A percentile compares a stretch with the other conserved stretches of the same genome.
Conservation (phyloP, 2,329 filamentous ascomycete genomes). For the Paecilomyces dactylethromorphus region DNA sequence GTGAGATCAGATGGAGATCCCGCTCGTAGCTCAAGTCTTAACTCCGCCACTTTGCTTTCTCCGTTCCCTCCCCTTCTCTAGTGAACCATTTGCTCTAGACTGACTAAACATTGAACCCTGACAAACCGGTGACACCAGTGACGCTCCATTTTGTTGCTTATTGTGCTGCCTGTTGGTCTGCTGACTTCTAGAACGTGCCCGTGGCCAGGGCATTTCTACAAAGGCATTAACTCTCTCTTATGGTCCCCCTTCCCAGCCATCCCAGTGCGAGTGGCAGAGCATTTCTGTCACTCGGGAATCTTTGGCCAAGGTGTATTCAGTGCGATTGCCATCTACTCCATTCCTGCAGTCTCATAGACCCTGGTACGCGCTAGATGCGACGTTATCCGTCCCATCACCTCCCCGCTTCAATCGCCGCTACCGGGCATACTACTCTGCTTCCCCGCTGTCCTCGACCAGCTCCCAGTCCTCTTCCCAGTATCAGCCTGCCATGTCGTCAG, state of each 20-base stretch:
- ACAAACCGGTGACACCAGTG: background rate
- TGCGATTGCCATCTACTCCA: conserved; percentile 14
- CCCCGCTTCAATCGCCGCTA: conserved; percentile 4
- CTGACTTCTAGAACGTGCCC: background rate
- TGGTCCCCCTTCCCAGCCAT: background rate
- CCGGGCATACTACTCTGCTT: background rate
- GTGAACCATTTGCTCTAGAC: background rate
- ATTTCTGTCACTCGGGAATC: conserved; percentile 13
- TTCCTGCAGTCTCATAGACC: conserved; percentile 17
- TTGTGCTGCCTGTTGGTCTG: background rate
- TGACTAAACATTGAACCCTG: background rate
- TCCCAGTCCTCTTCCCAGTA: conserved; percentile 11
- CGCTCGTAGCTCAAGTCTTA: conserved; percentile 8
- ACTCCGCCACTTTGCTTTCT: conserved; percentile 8
- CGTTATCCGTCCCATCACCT: conserved; percentile 8
- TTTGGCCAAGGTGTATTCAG: conserved; percentile 20
- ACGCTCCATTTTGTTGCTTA: background rate
- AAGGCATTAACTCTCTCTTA: background rate
- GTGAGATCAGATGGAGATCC: conserved; percentile 6
- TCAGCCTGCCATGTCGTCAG: conserved; percentile 28
- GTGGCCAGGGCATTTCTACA: background rate
- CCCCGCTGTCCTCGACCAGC: background rate
- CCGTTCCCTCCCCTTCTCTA: background rate
- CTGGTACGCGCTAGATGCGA: conserved; percentile 15
- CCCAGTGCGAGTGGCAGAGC: conserved; percentile 16